A percentile compares a stretch with the other conserved stretches of the same genome.
phyloP scores from a whole-genome alignment of 2,329 filamentous ascomycete species.

The Neoarthrinium moseri region DNA sequence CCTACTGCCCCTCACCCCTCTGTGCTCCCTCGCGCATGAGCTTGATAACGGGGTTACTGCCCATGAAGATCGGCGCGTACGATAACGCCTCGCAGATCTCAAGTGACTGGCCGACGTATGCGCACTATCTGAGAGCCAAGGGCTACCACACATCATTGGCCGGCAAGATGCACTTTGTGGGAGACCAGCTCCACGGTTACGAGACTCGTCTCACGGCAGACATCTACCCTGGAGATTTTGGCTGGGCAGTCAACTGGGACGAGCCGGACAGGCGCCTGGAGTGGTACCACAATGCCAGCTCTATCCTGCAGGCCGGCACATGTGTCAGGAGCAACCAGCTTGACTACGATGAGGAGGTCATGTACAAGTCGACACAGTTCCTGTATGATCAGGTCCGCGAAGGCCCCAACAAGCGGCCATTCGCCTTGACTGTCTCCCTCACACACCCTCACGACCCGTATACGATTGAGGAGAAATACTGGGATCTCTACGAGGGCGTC shows the following conservation, averaged over 20 bases:
- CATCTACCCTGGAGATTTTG: constrained; percentile 92
- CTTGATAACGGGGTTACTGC: constrained; percentile 89
- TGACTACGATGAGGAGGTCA: constrained; percentile 94
- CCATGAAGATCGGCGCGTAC: constrained; percentile 87
- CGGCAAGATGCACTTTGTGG: constrained; percentile 97
- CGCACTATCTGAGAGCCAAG: constrained; percentile 81
- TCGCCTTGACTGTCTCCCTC: constrained; percentile 85
- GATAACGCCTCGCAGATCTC: constrained; percentile 86
- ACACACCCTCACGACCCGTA: constrained; percentile 96
- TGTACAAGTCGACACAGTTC: constrained; percentile 87
- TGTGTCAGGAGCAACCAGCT: constrained; percentile 93
- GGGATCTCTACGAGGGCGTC: constrained; percentile 86
- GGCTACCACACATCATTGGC: constrained; percentile 90
- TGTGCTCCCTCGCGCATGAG: constrained; percentile 92
- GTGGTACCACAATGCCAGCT: constrained; percentile 96
- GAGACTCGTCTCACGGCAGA: constrained; percentile 91
- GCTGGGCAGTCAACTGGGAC: constrained; percentile 96
- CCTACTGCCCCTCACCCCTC: constrained; percentile 90
- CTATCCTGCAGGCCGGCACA: constrained; percentile 83
- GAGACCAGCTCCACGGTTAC: constrained; percentile 91
- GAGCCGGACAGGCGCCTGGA: constrained; percentile 81
- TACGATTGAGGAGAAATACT: constrained; percentile 90
- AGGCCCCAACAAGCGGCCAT: constrained; percentile 70
- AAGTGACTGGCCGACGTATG: constrained; percentile 85
- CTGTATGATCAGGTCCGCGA: constrained; percentile 88